Conservation (phyloP, 352 stramenopile species). For the Phytopythium helicoides region DNA sequence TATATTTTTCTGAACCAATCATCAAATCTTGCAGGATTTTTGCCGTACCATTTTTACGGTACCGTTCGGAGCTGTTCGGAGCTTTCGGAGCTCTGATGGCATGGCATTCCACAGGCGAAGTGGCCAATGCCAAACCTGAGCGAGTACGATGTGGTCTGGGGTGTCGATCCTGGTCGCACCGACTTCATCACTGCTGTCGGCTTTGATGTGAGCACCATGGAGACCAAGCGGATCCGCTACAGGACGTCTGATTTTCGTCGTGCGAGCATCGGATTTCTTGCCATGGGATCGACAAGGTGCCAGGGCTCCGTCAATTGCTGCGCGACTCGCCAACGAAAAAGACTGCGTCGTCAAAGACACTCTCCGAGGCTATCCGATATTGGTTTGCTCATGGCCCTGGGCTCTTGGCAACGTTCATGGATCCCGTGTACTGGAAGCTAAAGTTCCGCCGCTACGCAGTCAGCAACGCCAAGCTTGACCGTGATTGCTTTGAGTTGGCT, state of each 20-base stretch:
- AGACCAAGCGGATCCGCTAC: background rate
- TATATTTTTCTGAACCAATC: too few relatives aligned
- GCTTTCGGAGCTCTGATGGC: too few relatives aligned
- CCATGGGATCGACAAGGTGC: background rate
- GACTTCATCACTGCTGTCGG: background rate
- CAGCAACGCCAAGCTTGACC: background rate
- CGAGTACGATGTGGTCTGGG: background rate
- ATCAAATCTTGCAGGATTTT: too few relatives aligned
- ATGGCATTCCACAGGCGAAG: too few relatives aligned
- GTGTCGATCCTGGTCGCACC: background rate
- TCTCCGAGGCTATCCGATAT: background rate
- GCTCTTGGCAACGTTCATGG: background rate
- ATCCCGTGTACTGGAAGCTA: background rate
- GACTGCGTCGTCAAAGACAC: background rate
- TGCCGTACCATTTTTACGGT: too few relatives aligned
- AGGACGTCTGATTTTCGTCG: background rate
- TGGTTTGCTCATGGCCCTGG: too few relatives aligned
- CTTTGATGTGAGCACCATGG: background rate
- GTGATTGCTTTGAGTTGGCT: background rate
- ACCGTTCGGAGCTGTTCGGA: too few relatives aligned
- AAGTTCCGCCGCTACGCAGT: background rate
- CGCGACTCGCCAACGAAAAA: background rate
- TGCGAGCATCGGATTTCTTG: background rate
- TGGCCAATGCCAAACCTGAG: too few relatives aligned
- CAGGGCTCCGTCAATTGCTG: background rate